Base-by-base conservation (phyloP, 208 protist species). In the Histomonas meleagridis region DNA sequence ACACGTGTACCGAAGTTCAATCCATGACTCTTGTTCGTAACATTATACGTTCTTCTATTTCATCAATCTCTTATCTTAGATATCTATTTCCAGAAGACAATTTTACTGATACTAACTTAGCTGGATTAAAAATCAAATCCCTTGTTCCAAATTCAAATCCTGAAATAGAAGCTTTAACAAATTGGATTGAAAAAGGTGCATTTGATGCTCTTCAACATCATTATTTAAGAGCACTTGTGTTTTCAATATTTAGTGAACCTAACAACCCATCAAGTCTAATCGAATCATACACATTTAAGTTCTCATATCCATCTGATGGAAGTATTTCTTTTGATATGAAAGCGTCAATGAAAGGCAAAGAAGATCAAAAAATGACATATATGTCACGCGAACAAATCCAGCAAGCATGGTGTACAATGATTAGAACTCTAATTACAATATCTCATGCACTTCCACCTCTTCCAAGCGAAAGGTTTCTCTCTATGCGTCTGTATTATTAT, bases 61-160 rank as follows among this genome's bases (percentile, higher is more conserved):
- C 90, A 1, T 79, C 90, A 46, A 91, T 91, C 40, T 40, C 62
- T 26, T 91, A 91, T 57, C 28, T 91, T 18, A 32, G 90, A 55
- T 72, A 78, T 16, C 26, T 91, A 23, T 91, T 91, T 55, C 62
- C 62, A 38, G 90, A 91, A 35, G 90, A 91, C 51, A 79, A 78
- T 40, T 91, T 91, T 35, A 5, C 38, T 18, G 90, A 91, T 16
- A 91, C 62, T 1, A 49, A 57, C 14, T 35, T 91, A 0, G 65
- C 90, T 43, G 90, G 90, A 1, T 43, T 91, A 0, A 91, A 91
- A 28, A 62, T 91, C 21, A 91, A 91, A 78, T 51, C 62, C 35
- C 51, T 91, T 16, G 18, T 91, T 18, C 65, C 90, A 32, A 35
- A 9, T 35, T 28, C 49, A 12, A 86, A 86, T n/a, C 43, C 43